Conservation (phyloP, 768 basidiomycete species). For the Hericium rajendrae region DNA sequence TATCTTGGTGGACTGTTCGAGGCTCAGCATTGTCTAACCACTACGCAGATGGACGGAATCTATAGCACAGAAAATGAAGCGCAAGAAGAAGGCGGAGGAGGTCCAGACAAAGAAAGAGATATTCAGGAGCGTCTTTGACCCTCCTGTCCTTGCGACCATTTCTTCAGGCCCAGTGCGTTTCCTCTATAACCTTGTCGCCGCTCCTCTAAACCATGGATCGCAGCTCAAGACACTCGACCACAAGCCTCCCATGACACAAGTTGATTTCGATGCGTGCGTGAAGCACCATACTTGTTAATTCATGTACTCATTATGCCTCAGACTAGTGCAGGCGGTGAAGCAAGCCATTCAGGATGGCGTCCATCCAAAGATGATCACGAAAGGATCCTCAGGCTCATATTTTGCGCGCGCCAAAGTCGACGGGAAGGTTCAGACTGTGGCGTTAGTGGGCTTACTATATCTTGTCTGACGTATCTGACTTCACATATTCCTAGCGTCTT, state of each 20-base stretch:
- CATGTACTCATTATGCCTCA: conserved; percentile 20
- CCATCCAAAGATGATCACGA: conserved; percentile 85
- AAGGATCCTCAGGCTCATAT: conserved; percentile 86
- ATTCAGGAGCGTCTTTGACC: conserved; percentile 75
- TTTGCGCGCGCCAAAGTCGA: conserved; percentile 82
- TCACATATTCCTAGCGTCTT: conserved; percentile 49
- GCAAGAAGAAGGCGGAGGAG: conserved; percentile 62
- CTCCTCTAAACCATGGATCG: background rate
- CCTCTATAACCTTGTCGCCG: background rate
- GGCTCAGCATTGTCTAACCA: background rate
- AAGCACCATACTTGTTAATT: background rate
- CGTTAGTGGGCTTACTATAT: conserved; percentile 36
- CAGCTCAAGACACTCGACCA: conserved; percentile 79
- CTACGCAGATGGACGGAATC: conserved; percentile 69
- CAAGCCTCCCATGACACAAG: conserved; percentile 63
- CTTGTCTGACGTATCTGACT: background rate
- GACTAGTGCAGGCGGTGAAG: conserved; percentile 55
- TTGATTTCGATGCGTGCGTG: conserved; percentile 60
- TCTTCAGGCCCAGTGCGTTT: conserved; percentile 29
- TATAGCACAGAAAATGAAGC: conserved; percentile 77
- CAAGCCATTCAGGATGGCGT: conserved; percentile 66
- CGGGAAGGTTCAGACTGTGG: conserved; percentile 68
- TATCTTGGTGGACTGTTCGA: background rate
- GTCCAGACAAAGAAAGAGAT: conserved; percentile 57
- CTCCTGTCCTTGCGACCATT: conserved; percentile 32